These are phyloP conservation scores for Coemansia sp. DNA, from an alignment of 192 early-diverging fungal species.

Conservation along the genomic window DNA sequence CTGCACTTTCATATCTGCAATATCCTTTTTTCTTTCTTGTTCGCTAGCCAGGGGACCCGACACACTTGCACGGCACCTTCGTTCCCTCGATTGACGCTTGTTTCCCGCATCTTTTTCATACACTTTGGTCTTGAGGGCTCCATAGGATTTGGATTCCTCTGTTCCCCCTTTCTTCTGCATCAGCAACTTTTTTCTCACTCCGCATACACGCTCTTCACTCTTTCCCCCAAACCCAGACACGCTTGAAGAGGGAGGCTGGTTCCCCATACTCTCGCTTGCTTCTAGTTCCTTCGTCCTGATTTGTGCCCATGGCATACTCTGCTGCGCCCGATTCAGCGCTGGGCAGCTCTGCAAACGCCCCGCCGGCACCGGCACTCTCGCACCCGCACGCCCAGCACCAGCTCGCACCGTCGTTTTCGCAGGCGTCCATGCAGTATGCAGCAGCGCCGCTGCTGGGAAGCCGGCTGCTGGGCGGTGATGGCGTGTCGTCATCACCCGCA, in stretches of 20 bases:
- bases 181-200: slow-evolving; percentile 3
- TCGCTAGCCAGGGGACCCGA: neutral
- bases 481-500: slow-evolving; percentile 12
- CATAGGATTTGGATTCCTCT: neutral
- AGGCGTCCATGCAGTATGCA: slow-evolving; percentile 2
- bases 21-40: neutral
- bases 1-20: neutral
- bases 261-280: neutral
- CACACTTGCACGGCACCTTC: neutral
- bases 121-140: slow-evolving; percentile 1
- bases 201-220: neutral
- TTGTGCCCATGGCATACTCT: neutral
- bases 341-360: neutral
- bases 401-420: neutral
- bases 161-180: slow-evolving; percentile 3
- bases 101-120: neutral
- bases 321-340: slow-evolving; percentile 1
- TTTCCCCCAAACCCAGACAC: neutral
- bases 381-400: slow-evolving; percentile 1
- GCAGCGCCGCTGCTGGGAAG: slow-evolving; percentile 4
- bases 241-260: neutral
- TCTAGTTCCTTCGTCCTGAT: neutral
- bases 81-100: neutral
- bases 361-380: neutral
- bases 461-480: slow-evolving; percentile 1